Percentiles rank a stretch among this genome's conserved stretches.
Evolutionary conservation across 2,329 filamentous ascomycete genomes (phyloP).

Genomic region (Xylariales sp.): DNA sequence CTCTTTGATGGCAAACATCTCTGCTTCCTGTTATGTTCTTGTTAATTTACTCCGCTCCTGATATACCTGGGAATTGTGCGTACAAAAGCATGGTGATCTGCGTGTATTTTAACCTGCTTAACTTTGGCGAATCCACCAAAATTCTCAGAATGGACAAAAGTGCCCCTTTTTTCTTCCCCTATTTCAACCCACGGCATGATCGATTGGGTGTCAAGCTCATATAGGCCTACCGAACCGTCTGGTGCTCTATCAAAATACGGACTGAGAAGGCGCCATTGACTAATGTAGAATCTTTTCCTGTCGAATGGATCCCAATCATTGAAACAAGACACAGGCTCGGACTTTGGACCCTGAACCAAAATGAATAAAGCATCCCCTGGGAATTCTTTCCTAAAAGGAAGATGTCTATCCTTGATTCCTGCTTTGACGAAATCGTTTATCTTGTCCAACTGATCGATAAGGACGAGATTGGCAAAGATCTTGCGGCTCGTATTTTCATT

Average conservation of each 20-base stretch:
- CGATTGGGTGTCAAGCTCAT: conserved; percentile 30
- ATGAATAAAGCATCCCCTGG: background rate
- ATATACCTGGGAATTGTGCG: background rate
- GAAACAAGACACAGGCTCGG: conserved; percentile 23
- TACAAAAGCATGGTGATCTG: conserved; percentile 34
- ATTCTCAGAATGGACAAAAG: background rate
- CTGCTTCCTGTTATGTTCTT: conserved; percentile 9
- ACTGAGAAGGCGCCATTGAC: conserved; percentile 30
- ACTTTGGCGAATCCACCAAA: conserved; percentile 23
- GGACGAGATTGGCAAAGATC: conserved; percentile 31
- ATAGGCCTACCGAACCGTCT: conserved; percentile 25
- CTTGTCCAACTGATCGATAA: conserved; percentile 5
- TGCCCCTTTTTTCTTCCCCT: conserved; percentile 11
- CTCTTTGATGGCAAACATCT: conserved; percentile 30
- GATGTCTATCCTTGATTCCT: conserved; percentile 28
- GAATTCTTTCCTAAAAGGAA: conserved; percentile 26
- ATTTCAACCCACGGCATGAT: conserved; percentile 31
- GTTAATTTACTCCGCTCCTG: background rate
- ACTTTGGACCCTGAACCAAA: conserved; percentile 15
- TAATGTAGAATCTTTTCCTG: conserved; percentile 23
- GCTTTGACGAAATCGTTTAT: conserved; percentile 24
- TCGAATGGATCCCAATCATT: conserved; percentile 18
- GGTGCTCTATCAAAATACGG: conserved; percentile 28
- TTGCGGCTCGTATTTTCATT: conserved; percentile 23
- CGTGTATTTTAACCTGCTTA: conserved; percentile 23